phyloP scores from a whole-genome alignment of 2,329 filamentous ascomycete species.

The Talaromyces sp. region DNA sequence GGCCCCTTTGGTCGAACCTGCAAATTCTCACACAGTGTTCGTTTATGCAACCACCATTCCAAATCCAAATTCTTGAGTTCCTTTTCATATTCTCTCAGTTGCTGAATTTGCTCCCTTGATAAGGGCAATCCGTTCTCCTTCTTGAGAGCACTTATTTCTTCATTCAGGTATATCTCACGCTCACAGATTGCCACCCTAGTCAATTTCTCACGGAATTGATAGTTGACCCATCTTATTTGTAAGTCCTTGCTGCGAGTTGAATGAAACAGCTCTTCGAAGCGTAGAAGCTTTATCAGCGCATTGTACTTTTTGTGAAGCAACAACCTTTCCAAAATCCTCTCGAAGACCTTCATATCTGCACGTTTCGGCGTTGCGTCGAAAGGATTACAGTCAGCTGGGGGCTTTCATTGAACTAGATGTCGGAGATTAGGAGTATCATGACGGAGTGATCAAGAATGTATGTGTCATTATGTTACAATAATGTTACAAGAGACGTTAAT shows the following conservation, averaged over 20 bases:
- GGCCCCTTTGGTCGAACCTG: constrained; percentile 1
- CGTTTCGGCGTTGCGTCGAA: not conserved
- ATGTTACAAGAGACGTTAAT: too few relatives aligned
- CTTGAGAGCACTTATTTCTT: constrained; percentile 1
- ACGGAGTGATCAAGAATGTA: not conserved
- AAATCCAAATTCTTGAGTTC: constrained; percentile 5
- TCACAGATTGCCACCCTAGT: constrained; percentile 3
- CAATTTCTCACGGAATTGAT: not conserved
- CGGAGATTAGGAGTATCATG: not conserved
- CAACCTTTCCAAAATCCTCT: not conserved
- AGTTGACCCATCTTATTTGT: not conserved
- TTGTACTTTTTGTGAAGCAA: not conserved
- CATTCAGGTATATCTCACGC: constrained; percentile 5
- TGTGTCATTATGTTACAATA: not conserved
- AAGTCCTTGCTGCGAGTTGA: not conserved
- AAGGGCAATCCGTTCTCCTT: not conserved
- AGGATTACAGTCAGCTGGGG: not conserved
- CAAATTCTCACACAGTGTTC: not conserved
- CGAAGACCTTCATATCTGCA: constrained; percentile 3
- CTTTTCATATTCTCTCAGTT: not conserved
- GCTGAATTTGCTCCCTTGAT: not conserved
- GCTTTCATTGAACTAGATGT: not conserved
- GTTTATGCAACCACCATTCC: constrained; percentile 5
- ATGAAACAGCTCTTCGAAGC: not conserved
- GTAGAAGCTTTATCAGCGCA: not conserved